Base-by-base conservation (phyloP, 1,139 yeast species). In the Yamadazyma atlantica region DNA sequence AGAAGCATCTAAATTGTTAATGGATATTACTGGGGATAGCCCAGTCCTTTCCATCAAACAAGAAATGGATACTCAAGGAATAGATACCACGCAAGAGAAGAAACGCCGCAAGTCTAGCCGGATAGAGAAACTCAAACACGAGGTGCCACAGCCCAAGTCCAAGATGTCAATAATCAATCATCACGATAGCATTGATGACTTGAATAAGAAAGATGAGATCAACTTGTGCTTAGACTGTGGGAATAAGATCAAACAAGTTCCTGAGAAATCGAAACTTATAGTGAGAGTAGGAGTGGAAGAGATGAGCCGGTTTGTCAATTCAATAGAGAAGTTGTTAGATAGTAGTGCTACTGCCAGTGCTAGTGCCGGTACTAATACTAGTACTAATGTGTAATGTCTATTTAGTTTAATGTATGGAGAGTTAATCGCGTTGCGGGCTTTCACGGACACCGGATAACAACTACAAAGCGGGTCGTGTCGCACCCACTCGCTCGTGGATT, bases 201-300 rank as follows among this genome's bases (percentile, higher is more conserved):
- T 60, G 34, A 62, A 64, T 41, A 49, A 47, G 21, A 51, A 55
- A 34, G 55, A 53, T n/a, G 41, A 32, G 25, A 46, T 46, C 29
- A 40, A 41, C 6, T 38, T 55, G 14, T 58, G 64, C 37, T 37
- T 57, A 17, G 44, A 46, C n/a, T 58, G 64, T 46, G 50, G 49
- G 24, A 33, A 23, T 7, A 38, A 34, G 16, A 23, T 39, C 2
- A 29, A 33, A n/a, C n/a, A 35, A 1, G 40, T 43, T 2, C 47
- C 45, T 14, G 14, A 17, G 21, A 29, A 29, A 27, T 36, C 40
- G 13, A 16, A 19, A 23, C 14, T 43, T 8, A 35, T 47, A 10
- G 38, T 44, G 10, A 44, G 40, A 29, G 41, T 44, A 2, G 29
- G 36, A 12, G 33, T 40, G 2, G 33, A 35, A 12, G 44, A 44